Evolutionary conservation across 1,284 basidiomycete genomes (phyloP), one percentile per base, ranked within the genome.

Genomic region (Polyporus tsugae): DNA sequence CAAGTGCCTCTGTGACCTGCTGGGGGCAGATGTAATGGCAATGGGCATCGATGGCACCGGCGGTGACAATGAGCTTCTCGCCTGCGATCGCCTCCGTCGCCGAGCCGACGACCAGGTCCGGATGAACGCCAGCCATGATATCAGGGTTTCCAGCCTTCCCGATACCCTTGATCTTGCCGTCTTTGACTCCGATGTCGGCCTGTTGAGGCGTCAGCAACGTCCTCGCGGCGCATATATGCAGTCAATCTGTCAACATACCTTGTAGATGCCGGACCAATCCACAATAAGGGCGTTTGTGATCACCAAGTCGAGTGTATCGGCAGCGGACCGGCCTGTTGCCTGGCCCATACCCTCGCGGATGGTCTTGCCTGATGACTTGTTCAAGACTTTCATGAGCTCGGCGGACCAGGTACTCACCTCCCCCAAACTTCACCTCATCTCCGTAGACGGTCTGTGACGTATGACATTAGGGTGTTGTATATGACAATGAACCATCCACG

Each of bases 61-160:
- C 95, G 0, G 98, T 99, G 59, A 98, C 81, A 68, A 99, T 96
- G 67, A 95, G 86, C 74, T 96, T 94, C 79, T 99, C 97, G 57
- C 95, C 97, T 0, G 97, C 96, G 73, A 99, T 94, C 65, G 95
- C 96, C 79, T 98, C 96, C 0, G 96, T 98, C 19, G 89, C 91
- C 5, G 94, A 94, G 46, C 96, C 96, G 58, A 98, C 88, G 68
- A 95, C 77, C 79, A 99, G 90, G 22, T 84, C 81, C 0, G 87
- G 87, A 66, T 93, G 86, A 19, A 99, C 94, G 38, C 87, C 87
- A 25, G 90, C 89, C 95, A 98, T 98, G 58, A 94, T 86, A 77
- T 98, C 96, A 1, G 96, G 97, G 80, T 99, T 99, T 2, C 98
- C 98, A 5, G 96, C 95, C 80, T 99, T 99, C 41, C 98, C 98